phyloP scores from a whole-genome alignment of 2,329 filamentous ascomycete species.

The Sporothrix brasiliensis region DNA sequence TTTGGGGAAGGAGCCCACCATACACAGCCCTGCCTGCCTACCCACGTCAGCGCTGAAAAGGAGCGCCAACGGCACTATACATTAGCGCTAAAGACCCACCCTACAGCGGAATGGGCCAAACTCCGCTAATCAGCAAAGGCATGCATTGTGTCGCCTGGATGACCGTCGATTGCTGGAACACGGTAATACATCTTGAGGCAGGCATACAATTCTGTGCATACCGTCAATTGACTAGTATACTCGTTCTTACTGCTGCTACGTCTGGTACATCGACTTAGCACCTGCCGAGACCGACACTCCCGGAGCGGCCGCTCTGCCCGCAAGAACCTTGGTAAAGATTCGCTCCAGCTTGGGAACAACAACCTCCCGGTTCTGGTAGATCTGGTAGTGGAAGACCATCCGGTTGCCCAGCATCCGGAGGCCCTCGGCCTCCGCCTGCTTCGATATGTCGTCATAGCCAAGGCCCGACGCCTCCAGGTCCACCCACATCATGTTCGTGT shows the following conservation, averaged over 20 bases:
- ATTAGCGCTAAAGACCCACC: no score
- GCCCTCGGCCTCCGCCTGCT: conserved; percentile 49
- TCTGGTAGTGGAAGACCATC: conserved; percentile 60
- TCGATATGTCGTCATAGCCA: conserved; percentile 44
- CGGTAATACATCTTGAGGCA: no score
- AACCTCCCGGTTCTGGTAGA: conserved; percentile 62
- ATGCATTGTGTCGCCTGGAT: no score
- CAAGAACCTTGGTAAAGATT: conserved; percentile 53
- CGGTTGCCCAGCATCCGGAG: conserved; percentile 48
- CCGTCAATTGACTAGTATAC: no score
- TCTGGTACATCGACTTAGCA: conserved; percentile 21
- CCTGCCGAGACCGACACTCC: neutral
- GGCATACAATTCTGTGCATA: no score
- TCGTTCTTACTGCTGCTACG: neutral
- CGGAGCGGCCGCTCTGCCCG: conserved; percentile 34
- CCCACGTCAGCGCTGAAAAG: no score
- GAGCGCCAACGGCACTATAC: no score
- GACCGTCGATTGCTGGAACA: no score
- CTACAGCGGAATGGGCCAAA: no score
- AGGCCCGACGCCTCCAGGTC: conserved; percentile 66
- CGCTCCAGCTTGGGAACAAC: conserved; percentile 60
- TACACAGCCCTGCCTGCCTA: neutral
- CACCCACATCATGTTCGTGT: conserved; percentile 94
- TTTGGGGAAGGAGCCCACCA: neutral
- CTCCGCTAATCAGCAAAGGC: neutral